Evolutionary conservation across 352 stramenopile species (phyloP).

Genomic region (Stephanocyclus meneghinianus): DNA sequence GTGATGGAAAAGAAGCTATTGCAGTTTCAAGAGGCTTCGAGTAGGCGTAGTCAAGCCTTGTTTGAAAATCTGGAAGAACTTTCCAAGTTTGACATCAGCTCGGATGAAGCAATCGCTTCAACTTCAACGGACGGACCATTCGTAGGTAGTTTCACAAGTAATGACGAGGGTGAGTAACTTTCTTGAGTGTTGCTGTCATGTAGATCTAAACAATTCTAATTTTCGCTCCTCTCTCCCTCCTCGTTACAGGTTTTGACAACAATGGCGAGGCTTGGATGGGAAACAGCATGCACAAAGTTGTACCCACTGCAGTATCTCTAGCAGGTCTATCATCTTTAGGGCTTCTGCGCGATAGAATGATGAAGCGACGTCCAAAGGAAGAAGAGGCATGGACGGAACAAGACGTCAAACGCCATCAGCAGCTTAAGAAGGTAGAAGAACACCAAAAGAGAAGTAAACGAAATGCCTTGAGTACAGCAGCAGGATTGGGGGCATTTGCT

Average conservation of each 20-base stretch:
- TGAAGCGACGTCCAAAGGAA: conserved; percentile 12
- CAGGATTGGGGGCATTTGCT: neutral
- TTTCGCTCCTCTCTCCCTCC: neutral
- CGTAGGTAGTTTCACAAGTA: neutral
- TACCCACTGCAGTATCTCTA: conserved; percentile 2
- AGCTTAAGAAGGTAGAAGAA: neutral
- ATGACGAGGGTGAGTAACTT: neutral
- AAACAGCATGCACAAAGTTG: neutral
- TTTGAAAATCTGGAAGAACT: neutral
- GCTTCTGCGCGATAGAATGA: conserved; percentile 4
- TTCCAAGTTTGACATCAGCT: neutral
- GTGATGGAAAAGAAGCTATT: conserved; percentile 8
- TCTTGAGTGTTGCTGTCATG: neutral
- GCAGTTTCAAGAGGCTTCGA: conserved; percentile 12
- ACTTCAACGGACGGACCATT: neutral
- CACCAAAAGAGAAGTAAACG: neutral
- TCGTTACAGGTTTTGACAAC: neutral
- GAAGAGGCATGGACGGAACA: neutral
- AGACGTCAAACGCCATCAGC: neutral
- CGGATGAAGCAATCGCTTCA: neutral
- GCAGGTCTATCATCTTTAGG: conserved; percentile 10
- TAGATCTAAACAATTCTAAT: neutral
- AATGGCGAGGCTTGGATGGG: neutral
- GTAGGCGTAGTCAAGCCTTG: conserved; percentile 6
- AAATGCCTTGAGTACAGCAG: conserved; percentile 7